Base-by-base conservation (phyloP, 2,329 filamentous ascomycete species). In the Pseudogymnoascus sp. region DNA sequence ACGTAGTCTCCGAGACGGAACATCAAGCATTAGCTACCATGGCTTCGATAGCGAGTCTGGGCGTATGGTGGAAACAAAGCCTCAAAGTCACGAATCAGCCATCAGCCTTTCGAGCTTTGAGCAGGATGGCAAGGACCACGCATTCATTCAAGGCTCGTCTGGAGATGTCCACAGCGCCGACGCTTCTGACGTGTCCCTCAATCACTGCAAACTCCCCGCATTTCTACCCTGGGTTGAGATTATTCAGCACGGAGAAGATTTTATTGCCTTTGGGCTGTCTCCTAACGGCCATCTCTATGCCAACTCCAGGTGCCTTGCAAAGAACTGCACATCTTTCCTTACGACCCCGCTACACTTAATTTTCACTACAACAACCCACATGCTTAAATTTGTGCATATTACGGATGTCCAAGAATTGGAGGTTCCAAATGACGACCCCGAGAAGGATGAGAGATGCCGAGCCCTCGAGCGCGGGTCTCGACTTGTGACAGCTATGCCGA, bases 311-410 rank as follows among this genome's bases (percentile, higher is more conserved):
- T 78, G 89, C 4, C 77, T 97, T 47, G 84, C 87, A 12, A 91
- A 89, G 73, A 96, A 94, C 68, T 96, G 92, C 74, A 97, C 93
- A 0, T 99, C 94, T 0, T 97, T 96, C 68, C 73, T 92, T 5
- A 76, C 92, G 25, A 96, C 93, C 0, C 79, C 86, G 0, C 84
- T 86, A 18, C 93, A 97, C 76, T 79, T 99, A 12, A 85, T 97
- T 62, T 92, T 93, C 70, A 99, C 94, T 0, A 99, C 94, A 0
- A 92, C 87, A 63, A 92, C 92, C 65, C 92, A 97, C 72, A 79
- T 97, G 3, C 80, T 99, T 65, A 99, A 99, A 74, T 97, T 97
- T 73, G 87, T 97, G 12, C 93, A 99, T 73, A 76, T 97, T 57
- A 81, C 84, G 3, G 76, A 78, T 62, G 67, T 82, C 14, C 79